A percentile compares a stretch with the other conserved stretches of the same genome.
Conservation (phyloP, 805 yeast species). For the Saccharomyces kudriavzevii region DNA sequence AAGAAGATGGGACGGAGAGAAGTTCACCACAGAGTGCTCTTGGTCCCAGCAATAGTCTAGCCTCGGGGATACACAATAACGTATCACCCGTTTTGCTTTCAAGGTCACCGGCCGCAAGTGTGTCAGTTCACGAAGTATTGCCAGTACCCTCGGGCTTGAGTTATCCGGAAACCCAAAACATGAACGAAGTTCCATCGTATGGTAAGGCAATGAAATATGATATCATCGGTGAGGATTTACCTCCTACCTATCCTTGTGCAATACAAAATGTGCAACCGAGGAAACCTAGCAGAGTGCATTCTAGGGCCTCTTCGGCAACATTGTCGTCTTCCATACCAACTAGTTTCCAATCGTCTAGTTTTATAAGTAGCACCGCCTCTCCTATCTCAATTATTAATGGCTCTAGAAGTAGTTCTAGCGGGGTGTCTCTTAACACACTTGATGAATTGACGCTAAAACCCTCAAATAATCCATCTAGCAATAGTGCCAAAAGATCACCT, state of each 20-base stretch:
- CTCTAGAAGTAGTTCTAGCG: not conserved
- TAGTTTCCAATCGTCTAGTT: not conserved
- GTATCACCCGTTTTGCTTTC: not conserved
- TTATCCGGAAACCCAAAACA: conserved; percentile 9
- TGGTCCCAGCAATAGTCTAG: not conserved
- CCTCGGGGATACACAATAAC: not conserved
- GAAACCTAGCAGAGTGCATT: conserved; percentile 17
- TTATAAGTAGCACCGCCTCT: not conserved
- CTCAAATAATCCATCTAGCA: not conserved
- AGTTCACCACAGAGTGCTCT: not conserved
- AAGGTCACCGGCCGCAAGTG: not conserved
- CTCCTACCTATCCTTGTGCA: conserved; percentile 52
- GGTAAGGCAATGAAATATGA: conserved; percentile 61
- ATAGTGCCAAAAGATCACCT: not conserved
- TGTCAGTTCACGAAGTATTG: not conserved
- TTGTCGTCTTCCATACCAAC: conserved; percentile 3
- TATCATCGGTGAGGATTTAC: conserved; percentile 41
- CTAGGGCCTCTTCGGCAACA: conserved; percentile 9
- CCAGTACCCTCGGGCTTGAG: not conserved
- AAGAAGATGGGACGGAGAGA: not conserved
- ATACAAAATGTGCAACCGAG: conserved; percentile 7
- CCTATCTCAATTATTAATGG: not conserved
- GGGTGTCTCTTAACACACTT: not conserved
- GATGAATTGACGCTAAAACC: not conserved
- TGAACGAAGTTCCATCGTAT: conserved; percentile 80